Evolutionary conservation across 352 stramenopile genomes (phyloP).

Genomic region (Peronosclerospora sorghi): DNA sequence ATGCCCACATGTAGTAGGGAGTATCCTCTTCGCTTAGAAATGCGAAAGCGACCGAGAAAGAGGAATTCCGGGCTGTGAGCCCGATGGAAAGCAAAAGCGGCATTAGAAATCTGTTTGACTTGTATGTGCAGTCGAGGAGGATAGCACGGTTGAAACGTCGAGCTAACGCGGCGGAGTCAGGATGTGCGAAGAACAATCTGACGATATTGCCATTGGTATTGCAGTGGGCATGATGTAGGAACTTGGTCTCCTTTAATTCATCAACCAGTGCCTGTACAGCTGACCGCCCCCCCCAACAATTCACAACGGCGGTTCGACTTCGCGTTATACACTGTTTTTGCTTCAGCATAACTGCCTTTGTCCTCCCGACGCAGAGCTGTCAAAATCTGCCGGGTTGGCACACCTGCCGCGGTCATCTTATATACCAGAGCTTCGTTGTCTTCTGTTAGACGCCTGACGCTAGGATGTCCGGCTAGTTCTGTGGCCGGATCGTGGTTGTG

Average conservation of each 20-base stretch:
- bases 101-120: background rate
- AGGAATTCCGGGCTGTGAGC: background rate
- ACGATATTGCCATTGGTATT: background rate
- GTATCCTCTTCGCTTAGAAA: background rate
- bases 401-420: background rate
- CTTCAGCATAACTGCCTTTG: background rate
- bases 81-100: background rate
- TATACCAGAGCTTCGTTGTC: background rate
- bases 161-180: background rate
- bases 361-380: background rate
- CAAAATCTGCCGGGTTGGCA: background rate
- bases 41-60: background rate
- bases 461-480: background rate
- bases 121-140: background rate
- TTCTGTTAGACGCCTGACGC: background rate
- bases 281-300: background rate
- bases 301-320: background rate
- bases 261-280: background rate
- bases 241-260: background rate
- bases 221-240: background rate
- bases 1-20: background rate
- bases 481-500: background rate
- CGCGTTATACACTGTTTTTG: background rate
- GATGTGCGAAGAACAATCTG: background rate
- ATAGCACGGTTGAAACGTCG: background rate